Base-by-base conservation (phyloP, 164 flowering plant genomes). In the Euptelea pleiosperma region DNA sequence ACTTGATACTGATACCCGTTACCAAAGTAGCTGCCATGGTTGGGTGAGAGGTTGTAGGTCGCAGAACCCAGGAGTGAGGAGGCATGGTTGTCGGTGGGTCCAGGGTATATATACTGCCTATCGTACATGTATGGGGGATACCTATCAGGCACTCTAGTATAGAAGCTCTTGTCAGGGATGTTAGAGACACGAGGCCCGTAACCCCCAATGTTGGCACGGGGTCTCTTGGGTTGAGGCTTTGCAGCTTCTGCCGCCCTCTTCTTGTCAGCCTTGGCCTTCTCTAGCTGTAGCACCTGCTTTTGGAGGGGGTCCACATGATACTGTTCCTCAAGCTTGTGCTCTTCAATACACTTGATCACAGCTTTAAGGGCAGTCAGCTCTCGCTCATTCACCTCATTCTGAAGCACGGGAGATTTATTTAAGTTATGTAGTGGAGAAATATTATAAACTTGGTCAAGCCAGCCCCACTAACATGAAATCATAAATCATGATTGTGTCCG, bases 231-330 rank as follows among this genome's bases (percentile, higher is more conserved):
- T 55, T 89, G 98, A 57, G 98, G 98, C 73, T 86, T 89, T 57
- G 86, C 71, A 58, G 82, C 83, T 71, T 93, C 98, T 7, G 79
- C 82, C 48, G 67, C 94, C 63, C 89, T 75, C 68, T 86, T 87
- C 83, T 83, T 89, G 63, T 93, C 97, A 26, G 96, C 96, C 75
- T 92, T 93, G 8, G 83, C 98, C 64, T 93, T 93, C 82, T 89
- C 97, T 1, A 93, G 74, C 73, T 78, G 87, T 43, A 73, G 12
- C 24, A 93, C 75, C 43, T 81, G 79, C 42, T 90, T 87, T 47
- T 83, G 92, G 60, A 93, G 86, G 3, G 92, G 82, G 3, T 82
- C 93, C 34, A 86, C 49, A 0, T 85, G 85, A 63, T 77, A 89
- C 60, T 83, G 86, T 60, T 78, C 82, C 70, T 89, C 96, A 37